These are phyloP conservation scores for Teratosphaeriaceae sp. DNA, from an alignment of 2,329 filamentous ascomycete species.

Conservation along the genomic window DNA sequence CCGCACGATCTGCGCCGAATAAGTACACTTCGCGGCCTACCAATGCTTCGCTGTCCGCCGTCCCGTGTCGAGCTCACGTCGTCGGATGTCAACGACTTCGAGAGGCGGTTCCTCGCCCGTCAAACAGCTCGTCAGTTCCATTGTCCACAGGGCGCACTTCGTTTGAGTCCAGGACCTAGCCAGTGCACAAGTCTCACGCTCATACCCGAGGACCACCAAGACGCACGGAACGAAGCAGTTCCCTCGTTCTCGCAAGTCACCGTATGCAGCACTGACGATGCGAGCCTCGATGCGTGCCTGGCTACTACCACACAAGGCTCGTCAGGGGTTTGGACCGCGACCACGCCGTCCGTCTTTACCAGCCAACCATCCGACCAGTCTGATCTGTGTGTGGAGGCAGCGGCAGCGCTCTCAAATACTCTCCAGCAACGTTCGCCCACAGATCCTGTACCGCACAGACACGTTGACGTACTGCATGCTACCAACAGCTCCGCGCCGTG, in stretches of 20 bases:
- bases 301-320: not conserved
- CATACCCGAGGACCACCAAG: conserved; percentile 16
- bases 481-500: no score
- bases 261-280: conserved; percentile 6
- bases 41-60: conserved; percentile 26
- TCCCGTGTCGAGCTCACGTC: conserved; percentile 23
- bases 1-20: no score
- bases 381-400: not conserved
- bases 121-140: conserved; percentile 9
- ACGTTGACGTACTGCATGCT: not conserved
- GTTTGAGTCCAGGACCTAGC: conserved; percentile 15
- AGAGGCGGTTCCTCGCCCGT: conserved; percentile 16
- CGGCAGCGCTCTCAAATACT: not conserved
- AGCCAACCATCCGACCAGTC: conserved; percentile 1
- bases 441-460: not conserved
- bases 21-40: no score
- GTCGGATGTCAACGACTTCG: conserved; percentile 22
- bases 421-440: no score
- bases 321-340: not conserved
- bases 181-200: conserved; percentile 10
- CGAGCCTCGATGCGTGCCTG: not conserved
- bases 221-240: no score
- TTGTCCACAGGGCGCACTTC: conserved; percentile 8
- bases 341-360: not conserved
- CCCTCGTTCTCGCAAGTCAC: conserved; percentile 1